Evolutionary conservation across 345 rosid species (phyloP).

Genomic region (Cardamine resedifolia): DNA sequence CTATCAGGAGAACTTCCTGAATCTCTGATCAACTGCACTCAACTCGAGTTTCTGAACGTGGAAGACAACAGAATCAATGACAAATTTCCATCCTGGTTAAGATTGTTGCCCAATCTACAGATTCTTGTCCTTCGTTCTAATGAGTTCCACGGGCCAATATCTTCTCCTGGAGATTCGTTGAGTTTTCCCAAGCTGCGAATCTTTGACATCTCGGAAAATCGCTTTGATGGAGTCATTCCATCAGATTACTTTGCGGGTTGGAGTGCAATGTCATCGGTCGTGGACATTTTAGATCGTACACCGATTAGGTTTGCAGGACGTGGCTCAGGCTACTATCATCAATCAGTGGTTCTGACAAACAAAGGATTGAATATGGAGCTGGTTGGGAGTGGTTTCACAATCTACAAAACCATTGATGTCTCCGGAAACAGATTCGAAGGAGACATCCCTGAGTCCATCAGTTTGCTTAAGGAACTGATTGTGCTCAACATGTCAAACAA

Average conservation of each 20-base stretch:
- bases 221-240: slow-evolving; percentile 30
- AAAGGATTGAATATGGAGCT: slow-evolving; percentile 6
- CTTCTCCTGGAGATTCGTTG: neutral
- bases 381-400: neutral
- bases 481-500: slow-evolving; percentile 8
- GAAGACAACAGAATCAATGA: slow-evolving; percentile 44
- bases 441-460: neutral
- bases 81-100: slow-evolving; percentile 45
- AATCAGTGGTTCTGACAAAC: neutral
- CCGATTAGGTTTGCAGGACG: neutral
- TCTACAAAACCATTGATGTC: slow-evolving; percentile 1
- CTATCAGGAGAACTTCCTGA: slow-evolving; percentile 40
- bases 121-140: slow-evolving; percentile 53
- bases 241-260: slow-evolving; percentile 21
- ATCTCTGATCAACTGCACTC: slow-evolving; percentile 40
- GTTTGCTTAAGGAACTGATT: neutral
- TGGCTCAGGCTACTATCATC: neutral
- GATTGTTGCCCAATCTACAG: slow-evolving; percentile 31
- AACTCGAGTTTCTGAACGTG: slow-evolving; percentile 45
- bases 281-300: neutral
- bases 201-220: slow-evolving; percentile 45
- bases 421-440: neutral
- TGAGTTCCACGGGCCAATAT: slow-evolving; percentile 39
- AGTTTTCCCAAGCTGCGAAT: slow-evolving; percentile 45
- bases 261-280: slow-evolving; percentile 10